phyloP scores from a whole-genome alignment of 129 eudicot genomes.

The Rutidosis leptorrhynchoides region DNA sequence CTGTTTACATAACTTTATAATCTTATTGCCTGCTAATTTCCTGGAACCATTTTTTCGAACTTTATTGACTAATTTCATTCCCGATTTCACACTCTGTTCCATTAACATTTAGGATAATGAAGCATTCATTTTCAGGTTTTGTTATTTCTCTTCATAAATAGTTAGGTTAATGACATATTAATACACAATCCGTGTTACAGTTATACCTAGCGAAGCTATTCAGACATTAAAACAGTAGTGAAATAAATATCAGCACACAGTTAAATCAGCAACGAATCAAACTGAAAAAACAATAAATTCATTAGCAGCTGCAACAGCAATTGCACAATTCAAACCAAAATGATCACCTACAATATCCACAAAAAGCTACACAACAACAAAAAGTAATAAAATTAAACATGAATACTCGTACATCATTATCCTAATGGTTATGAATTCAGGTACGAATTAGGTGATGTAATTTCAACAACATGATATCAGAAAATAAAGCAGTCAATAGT shows the following conservation, averaged over 20 bases:
- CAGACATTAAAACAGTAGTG: background rate
- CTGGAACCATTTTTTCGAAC: background rate
- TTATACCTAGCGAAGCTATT: background rate
- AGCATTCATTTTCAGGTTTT: background rate
- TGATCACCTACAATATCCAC: background rate
- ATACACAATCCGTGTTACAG: too few species aligned
- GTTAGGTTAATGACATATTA: too few species aligned
- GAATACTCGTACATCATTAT: background rate
- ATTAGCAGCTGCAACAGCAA: background rate
- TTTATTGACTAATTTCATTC: background rate
- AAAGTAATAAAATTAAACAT: too few species aligned
- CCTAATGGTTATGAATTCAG: background rate
- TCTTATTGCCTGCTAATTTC: background rate
- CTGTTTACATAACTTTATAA: background rate
- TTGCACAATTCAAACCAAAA: background rate
- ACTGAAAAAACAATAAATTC: background rate
- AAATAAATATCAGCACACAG: background rate
- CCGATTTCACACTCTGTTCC: background rate
- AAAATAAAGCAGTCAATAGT: background rate
- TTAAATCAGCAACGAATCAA: background rate
- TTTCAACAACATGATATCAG: slow-evolving; percentile 6
- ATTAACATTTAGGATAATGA: background rate
- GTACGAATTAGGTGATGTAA: slow-evolving; percentile 4
- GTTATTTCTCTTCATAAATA: background rate
- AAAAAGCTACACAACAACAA: background rate